Base-by-base conservation (phyloP, 2,329 filamentous ascomycete species). In the Apiospora hydei region DNA sequence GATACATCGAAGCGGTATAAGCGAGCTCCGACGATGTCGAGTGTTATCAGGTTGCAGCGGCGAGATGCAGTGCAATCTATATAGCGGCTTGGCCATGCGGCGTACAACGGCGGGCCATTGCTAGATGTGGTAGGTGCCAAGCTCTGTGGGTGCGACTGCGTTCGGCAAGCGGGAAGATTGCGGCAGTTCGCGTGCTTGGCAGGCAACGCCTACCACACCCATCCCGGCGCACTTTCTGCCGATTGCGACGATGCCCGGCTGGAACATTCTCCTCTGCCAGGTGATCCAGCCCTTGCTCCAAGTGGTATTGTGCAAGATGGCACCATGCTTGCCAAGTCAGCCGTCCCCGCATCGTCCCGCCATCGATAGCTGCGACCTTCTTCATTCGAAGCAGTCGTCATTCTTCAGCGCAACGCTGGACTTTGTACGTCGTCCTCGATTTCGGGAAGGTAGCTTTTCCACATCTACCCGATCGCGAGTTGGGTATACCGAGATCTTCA, bases 111-210 rank as follows among this genome's bases (percentile, higher is more conserved):
- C 57, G 57, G 57, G 34, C 34, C 14, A 61, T n/a, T 41, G 11
- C 57, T 41, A n/a, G 18, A 41, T 41, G 57, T 14, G 57, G 57
- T 64, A 64, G 57, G 57, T 64, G 57, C 57, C 57, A 64, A 64
- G 57, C 3, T 18, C 10, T n/a, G 14, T 16, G 57, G 18, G 11
- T 64, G 57, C 57, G 30, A 64, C 57, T 41, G 30, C 30, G n/a
- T 34, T 41, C 57, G 57, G 57, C 57, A 64, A 64, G 57, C 57
- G 30, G 34, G 57, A 41, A 30, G 57, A 41, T 64, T 41, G 18
- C 34, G 57, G 57, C 57, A 64, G 57, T 64, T 64, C 30, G 57
- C 57, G 57, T 41, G 57, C 57, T 64, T 64, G 57, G 57, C 57
- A 43, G 41, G 34, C 11, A 57, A 64, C 10, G 21, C 46, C 46